Evolutionary conservation across 1,284 basidiomycete genomes (phyloP), one percentile per base, ranked within the genome.

Genomic region (Melampsora americana): DNA sequence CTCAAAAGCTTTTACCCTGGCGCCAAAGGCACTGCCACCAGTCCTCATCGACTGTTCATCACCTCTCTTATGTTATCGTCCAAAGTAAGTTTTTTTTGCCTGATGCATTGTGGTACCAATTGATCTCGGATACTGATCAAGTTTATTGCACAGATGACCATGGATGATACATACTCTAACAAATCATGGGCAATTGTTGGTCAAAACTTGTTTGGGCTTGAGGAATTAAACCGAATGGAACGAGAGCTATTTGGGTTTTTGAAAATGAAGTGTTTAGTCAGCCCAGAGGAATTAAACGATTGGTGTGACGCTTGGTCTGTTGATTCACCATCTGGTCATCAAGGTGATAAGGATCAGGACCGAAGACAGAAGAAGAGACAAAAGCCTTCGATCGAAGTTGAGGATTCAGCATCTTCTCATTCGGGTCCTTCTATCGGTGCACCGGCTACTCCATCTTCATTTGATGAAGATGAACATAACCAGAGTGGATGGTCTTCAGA

Each of bases 131-230:
- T 32, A 20, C 50, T 20, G 44, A 30, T 26, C 26, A 23, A 32
- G 6, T 23, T 73, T 79, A 80, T 83, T n/a, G 81, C 80, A 66
- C 84, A 84, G 78, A 82, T 84, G 23, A 92, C 94, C 79, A 94
- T 92, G 84, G 93, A 96, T 85, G 93, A 97, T 82, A 96, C 93
- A 0, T 79, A 80, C 75, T 93, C 92, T 20, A 96, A 96, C 88
- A 93, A 95, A 84, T 93, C 91, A 0, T 96, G 93, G 93, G 89
- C 89, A 26, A 91, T 96, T 67, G 93, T 96, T 65, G 93, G 92
- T 0, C 93, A 95, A 82, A 90, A 89, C 69, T 91, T 95, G 89
- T 95, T 95, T 81, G 88, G 89, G 0, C 84, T 95, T 1, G 87
- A 91, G 59, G 93, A 96, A 86, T 90, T 95, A 80, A 95, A 96